phyloP scores from a whole-genome alignment of 2,329 filamentous ascomycete species.

The Apiospora rasikravindrae region DNA sequence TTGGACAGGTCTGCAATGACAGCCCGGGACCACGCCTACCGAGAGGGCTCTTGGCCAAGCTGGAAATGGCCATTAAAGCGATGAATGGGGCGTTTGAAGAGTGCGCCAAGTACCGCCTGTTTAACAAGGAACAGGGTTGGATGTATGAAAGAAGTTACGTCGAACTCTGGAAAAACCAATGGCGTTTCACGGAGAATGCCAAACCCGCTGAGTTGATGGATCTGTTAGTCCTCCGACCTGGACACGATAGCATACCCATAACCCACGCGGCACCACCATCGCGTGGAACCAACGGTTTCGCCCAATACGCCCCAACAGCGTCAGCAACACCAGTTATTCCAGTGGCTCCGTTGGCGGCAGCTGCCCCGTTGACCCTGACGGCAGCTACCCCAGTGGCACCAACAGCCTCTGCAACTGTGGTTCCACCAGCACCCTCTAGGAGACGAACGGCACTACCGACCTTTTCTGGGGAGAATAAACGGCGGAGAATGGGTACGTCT shows the following conservation, averaged over 20 bases:
- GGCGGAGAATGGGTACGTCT: too few relatives aligned
- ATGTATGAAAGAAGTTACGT: background rate
- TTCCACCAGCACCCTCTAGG: too few relatives aligned
- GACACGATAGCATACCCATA: background rate
- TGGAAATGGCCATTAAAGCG: background rate
- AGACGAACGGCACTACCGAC: background rate
- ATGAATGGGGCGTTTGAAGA: background rate
- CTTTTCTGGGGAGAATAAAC: background rate
- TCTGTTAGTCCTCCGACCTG: background rate
- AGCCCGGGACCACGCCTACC: background rate
- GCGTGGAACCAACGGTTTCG: too few relatives aligned
- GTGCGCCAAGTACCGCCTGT: background rate
- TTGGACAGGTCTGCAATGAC: background rate
- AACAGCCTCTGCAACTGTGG: background rate
- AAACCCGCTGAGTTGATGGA: background rate
- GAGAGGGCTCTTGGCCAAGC: background rate
- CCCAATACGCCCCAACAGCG: too few relatives aligned
- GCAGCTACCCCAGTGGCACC: background rate
- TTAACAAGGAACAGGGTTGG: background rate
- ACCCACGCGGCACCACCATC: background rate
- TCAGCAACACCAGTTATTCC: background rate
- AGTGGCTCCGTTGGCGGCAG: background rate
- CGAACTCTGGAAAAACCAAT: background rate
- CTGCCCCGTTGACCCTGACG: background rate
- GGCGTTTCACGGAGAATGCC: background rate